Evolutionary conservation across 2,329 filamentous ascomycete genomes (phyloP).

Genomic region (Penicillium sclerotiorum): DNA sequence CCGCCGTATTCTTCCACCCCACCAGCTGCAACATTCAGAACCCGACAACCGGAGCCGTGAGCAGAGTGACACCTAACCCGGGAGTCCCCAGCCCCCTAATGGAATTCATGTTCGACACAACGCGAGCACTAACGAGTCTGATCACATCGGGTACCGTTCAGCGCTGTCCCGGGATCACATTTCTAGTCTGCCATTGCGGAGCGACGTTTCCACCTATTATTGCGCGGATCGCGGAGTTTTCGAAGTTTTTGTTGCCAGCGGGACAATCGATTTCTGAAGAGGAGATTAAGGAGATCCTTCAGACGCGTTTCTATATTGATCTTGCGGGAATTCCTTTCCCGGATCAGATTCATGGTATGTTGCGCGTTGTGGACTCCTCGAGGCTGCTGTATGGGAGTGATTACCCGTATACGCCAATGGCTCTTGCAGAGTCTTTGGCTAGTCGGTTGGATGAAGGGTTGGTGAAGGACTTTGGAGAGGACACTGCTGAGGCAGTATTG

Average conservation of each 20-base stretch:
- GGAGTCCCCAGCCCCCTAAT: slow-evolving; percentile 26
- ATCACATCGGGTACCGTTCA: slow-evolving; percentile 24
- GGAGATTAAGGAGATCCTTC: slow-evolving; percentile 18
- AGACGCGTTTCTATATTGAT: slow-evolving; percentile 55
- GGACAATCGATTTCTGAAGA: slow-evolving; percentile 10
- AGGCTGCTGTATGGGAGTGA: slow-evolving; percentile 57
- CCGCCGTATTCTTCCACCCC: slow-evolving; percentile 59
- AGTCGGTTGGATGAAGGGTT: slow-evolving; percentile 45
- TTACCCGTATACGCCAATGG: slow-evolving; percentile 53
- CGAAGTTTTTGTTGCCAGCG: not conserved
- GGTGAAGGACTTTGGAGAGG: slow-evolving; percentile 7
- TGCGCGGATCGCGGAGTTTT: slow-evolving; percentile 25
- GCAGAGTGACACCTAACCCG: slow-evolving; percentile 15
- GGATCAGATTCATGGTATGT: slow-evolving; percentile 52
- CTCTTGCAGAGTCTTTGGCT: slow-evolving; percentile 33
- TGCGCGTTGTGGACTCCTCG: slow-evolving; percentile 47
- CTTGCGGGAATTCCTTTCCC: slow-evolving; percentile 56
- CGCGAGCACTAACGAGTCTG: slow-evolving; percentile 28
- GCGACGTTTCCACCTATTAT: slow-evolving; percentile 35
- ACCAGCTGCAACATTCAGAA: slow-evolving; percentile 38
- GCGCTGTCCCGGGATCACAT: slow-evolving; percentile 25
- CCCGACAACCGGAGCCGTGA: slow-evolving; percentile 2
- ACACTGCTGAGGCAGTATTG: slow-evolving; percentile 5
- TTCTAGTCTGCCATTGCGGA: slow-evolving; percentile 28
- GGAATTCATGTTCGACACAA: slow-evolving; percentile 33